phyloP scores from a whole-genome alignment of 495 filamentous ascomycete species.

The Bryoglossum gracile region DNA sequence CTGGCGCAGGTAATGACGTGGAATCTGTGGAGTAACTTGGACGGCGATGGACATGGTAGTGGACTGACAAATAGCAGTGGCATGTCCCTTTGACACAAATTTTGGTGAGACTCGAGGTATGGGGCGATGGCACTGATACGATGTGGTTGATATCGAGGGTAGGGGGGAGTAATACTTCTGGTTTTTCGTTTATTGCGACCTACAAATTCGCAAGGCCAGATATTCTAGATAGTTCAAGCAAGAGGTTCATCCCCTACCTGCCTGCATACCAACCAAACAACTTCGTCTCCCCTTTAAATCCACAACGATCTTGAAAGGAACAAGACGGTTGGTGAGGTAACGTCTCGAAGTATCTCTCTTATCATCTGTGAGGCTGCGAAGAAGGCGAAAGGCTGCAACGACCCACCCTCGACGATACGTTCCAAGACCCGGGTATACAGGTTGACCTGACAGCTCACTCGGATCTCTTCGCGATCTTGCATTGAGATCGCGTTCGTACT shows the following conservation, averaged over 20 bases:
- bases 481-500: constrained; percentile 3
- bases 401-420: neutral
- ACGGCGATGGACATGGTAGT: constrained; percentile 11
- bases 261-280: too few relatives aligned
- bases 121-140: constrained; percentile 1
- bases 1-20: constrained; percentile 21
- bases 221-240: constrained; percentile 17
- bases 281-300: too few relatives aligned
- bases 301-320: too few relatives aligned
- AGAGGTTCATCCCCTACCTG: constrained; percentile 12
- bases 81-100: neutral
- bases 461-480: constrained; percentile 1
- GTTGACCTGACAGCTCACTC: neutral
- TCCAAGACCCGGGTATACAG: neutral
- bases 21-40: constrained; percentile 5
- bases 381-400: neutral
- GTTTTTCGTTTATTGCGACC: constrained; percentile 14
- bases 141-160: neutral
- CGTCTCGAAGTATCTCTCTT: neutral
- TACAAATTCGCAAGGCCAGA: neutral
- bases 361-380: neutral
- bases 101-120: neutral
- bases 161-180: constrained; percentile 14
- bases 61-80: neutral
- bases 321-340: neutral